Base-by-base conservation (phyloP, 2,329 filamentous ascomycete genomes). In the Sporothrix schenckii region DNA sequence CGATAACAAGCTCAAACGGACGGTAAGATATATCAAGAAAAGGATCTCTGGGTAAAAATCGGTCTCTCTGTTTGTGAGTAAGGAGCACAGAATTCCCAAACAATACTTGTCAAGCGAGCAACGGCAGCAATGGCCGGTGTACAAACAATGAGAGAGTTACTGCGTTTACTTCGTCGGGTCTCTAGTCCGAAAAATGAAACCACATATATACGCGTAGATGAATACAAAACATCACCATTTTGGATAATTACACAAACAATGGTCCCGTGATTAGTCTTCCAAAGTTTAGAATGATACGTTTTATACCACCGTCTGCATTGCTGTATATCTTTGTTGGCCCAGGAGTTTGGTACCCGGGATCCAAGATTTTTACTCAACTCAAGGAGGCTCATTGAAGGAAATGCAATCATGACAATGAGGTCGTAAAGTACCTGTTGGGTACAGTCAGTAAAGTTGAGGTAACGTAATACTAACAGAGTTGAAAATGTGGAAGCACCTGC, bases 51-150 rank as follows among this genome's bases (percentile, higher is more conserved):
- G 47, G 47, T 53, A 9, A 14, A 3, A 13, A 49, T 65, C 16
- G 61, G 44, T 16, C 7, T 44, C 61, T 65, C 44, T 65, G 21
- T 21, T 30, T 16, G 41, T 34, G 14, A 49, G 24, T 41, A 24
- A n/a, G 58, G n/a, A 61, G 58, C 58, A 65, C 61, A 50, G 50
- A 65, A 34, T 50, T n/a, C 41, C 21, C 13, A 47, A 27, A 47
- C 47, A 39, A 39, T 21, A 24, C 7, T 34, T 34, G 39, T 9
- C 5, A 63, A n/a, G 58, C 21, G 58, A 63, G 21, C 13, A 47
- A 27, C 39, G 44, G 27, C 16, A 14, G 30, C 34, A 9, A 14
- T 65, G 5, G 24, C 44, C 61, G 44, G 19, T 34, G 44, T 52
- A 27, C 65, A n/a, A 34, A 44, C 5, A 24, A 41, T 66, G 49